These are phyloP conservation scores for Balamuthia mandrillaris DNA, from an alignment of 208 protist genomes.

Conservation along the genomic window DNA sequence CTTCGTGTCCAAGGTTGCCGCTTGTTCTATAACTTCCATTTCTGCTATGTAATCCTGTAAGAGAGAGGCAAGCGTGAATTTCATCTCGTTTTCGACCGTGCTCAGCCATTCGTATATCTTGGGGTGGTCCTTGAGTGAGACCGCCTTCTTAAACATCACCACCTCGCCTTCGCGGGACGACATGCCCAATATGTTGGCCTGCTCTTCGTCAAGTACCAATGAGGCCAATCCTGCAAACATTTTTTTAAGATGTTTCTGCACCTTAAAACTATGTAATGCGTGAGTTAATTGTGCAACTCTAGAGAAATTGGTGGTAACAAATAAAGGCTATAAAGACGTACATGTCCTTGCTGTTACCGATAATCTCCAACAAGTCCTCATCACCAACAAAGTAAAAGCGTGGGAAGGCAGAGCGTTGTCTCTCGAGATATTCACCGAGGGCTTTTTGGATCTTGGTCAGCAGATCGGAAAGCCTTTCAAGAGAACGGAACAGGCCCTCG, in stretches of 20 bases:
- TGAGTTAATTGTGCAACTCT: neutral
- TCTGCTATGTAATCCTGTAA: neutral
- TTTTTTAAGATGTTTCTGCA: slow-evolving; percentile 97
- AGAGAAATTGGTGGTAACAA: neutral
- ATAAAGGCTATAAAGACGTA: neutral
- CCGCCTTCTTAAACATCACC: slow-evolving; percentile 74
- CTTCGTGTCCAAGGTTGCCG: slow-evolving; percentile 15
- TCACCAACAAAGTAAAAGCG: slow-evolving; percentile 99
- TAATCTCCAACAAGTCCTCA: slow-evolving; percentile 99
- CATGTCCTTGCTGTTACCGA: slow-evolving; percentile 93
- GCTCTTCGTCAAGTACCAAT: slow-evolving; percentile 72
- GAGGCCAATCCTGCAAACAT: slow-evolving; percentile 97
- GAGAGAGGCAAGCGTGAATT: slow-evolving; percentile 73
- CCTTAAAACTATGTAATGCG: slow-evolving; percentile 61
- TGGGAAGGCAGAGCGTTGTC: slow-evolving; percentile 92
- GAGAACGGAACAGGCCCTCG: slow-evolving; percentile 76
- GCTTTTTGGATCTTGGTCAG: slow-evolving; percentile 92
- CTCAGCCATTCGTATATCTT: slow-evolving; percentile 91
- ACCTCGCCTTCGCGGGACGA: slow-evolving; percentile 86
- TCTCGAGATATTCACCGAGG: slow-evolving; percentile 95
- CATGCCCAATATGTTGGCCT: slow-evolving; percentile 79
- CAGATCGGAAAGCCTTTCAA: slow-evolving; percentile 86
- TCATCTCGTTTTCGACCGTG: slow-evolving; percentile 85
- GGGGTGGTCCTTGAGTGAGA: slow-evolving; percentile 65
- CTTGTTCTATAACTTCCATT: too few species aligned